phyloP scores from a whole-genome alignment of 2,329 filamentous ascomycete species.

The Scolecobasidium constrictum region DNA sequence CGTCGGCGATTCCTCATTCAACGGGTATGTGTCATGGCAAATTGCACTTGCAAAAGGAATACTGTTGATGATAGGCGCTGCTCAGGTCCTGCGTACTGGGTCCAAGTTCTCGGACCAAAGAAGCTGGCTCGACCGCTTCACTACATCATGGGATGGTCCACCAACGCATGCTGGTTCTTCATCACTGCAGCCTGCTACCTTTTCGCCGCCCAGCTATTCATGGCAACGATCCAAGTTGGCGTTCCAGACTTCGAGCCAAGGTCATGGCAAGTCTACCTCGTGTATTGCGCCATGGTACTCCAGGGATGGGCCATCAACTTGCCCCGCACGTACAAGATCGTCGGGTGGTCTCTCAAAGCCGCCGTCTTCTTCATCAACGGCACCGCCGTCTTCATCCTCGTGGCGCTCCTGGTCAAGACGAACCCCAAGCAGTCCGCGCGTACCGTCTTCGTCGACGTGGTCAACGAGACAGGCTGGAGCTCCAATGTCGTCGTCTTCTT shows the following conservation, averaged over 20 bases:
- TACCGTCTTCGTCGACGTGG: background rate
- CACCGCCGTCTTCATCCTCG: background rate
- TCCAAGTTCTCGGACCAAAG: background rate
- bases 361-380: background rate
- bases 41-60: background rate
- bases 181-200: background rate
- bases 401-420: background rate
- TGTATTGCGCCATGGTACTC: background rate
- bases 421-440: background rate
- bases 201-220: background rate
- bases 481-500: constrained; percentile 52
- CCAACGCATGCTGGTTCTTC: background rate
- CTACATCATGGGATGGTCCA: background rate
- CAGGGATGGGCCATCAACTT: background rate
- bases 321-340: background rate
- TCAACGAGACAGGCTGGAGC: constrained; percentile 32
- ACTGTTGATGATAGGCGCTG: background rate
- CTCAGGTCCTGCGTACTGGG: background rate
- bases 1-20: background rate
- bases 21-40: background rate
- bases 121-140: background rate
- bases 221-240: background rate
- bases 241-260: background rate
- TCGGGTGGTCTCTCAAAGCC: background rate
- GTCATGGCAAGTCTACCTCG: background rate